A percentile compares a stretch with the other conserved stretches of the same genome.
Conservation (phyloP, 148 eudicot species). For the Vaccinium corymbosum region DNA sequence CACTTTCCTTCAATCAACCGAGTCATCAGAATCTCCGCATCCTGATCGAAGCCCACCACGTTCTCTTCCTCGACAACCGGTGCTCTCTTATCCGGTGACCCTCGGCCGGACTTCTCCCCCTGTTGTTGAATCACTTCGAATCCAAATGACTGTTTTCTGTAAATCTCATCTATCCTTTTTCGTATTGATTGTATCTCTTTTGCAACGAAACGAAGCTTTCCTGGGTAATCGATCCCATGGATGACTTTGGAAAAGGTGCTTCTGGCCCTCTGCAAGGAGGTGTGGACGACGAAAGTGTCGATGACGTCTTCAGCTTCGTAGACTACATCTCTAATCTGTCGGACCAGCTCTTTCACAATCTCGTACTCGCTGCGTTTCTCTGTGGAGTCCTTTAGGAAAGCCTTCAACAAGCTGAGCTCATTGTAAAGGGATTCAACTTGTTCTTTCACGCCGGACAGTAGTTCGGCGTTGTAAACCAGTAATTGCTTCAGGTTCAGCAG, state of each 20-base stretch:
- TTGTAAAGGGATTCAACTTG: slow-evolving; percentile 26
- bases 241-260: slow-evolving; percentile 8
- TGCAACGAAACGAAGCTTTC: slow-evolving; percentile 20
- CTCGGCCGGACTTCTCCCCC: slow-evolving; percentile 15
- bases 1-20: slow-evolving; percentile 17
- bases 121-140: slow-evolving; percentile 14
- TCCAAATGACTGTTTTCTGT: slow-evolving; percentile 20
- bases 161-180: slow-evolving; percentile 22
- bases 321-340: slow-evolving; percentile 30
- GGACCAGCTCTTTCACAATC: slow-evolving; percentile 20
- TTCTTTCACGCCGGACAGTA: slow-evolving; percentile 20
- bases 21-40: slow-evolving; percentile 20
- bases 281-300: slow-evolving; percentile 26
- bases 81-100: background rate
- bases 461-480: slow-evolving; percentile 23
- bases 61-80: slow-evolving; percentile 29
- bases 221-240: slow-evolving; percentile 11
- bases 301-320: slow-evolving; percentile 38
- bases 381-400: slow-evolving; percentile 27
- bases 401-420: slow-evolving; percentile 30
- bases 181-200: slow-evolving; percentile 20
- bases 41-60: slow-evolving; percentile 42
- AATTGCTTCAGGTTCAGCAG: slow-evolving; percentile 32
- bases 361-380: slow-evolving; percentile 25
- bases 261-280: slow-evolving; percentile 25